These are phyloP conservation scores for Physaria fendleri DNA, from an alignment of 345 rosid genomes.

Conservation along the genomic window DNA sequence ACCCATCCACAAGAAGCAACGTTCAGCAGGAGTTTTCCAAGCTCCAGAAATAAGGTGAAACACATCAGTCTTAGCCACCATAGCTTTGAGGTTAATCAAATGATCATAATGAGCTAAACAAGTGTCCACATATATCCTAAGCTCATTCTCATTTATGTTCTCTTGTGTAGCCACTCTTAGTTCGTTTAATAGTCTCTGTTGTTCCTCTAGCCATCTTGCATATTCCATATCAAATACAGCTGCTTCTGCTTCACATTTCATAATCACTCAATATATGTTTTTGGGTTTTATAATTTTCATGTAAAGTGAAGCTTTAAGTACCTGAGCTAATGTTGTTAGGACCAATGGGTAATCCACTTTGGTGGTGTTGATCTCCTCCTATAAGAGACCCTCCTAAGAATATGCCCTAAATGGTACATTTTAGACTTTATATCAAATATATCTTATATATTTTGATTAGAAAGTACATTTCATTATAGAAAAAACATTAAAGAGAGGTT, in stretches of 20 bases:
- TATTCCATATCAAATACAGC: constrained; percentile 87
- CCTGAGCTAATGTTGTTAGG: constrained; percentile 56
- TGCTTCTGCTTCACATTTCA: constrained; percentile 47
- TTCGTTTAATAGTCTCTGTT: constrained; percentile 72
- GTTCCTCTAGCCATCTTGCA: constrained; percentile 82
- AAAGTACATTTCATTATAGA: too few species aligned
- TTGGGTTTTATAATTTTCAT: neutral
- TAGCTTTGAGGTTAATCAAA: constrained; percentile 64
- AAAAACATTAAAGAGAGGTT: neutral
- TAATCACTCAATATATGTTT: neutral
- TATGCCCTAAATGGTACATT: constrained; percentile 49
- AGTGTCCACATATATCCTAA: constrained; percentile 71
- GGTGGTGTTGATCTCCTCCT: constrained; percentile 57
- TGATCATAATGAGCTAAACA: constrained; percentile 77
- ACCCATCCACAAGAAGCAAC: constrained; percentile 99
- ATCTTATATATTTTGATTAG: neutral
- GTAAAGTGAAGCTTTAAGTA: constrained; percentile 16
- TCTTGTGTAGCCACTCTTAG: constrained; percentile 91
- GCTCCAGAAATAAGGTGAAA: constrained; percentile 89
- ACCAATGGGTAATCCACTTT: constrained; percentile 51
- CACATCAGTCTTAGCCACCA: constrained; percentile 79
- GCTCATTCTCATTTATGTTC: constrained; percentile 78
- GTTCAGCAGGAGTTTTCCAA: constrained; percentile 97
- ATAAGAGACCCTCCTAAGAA: constrained; percentile 56
- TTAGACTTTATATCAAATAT: neutral